Evolutionary conservation across 1,139 yeast genomes (phyloP).

Genomic region (Blastobotrys arbuscula): DNA sequence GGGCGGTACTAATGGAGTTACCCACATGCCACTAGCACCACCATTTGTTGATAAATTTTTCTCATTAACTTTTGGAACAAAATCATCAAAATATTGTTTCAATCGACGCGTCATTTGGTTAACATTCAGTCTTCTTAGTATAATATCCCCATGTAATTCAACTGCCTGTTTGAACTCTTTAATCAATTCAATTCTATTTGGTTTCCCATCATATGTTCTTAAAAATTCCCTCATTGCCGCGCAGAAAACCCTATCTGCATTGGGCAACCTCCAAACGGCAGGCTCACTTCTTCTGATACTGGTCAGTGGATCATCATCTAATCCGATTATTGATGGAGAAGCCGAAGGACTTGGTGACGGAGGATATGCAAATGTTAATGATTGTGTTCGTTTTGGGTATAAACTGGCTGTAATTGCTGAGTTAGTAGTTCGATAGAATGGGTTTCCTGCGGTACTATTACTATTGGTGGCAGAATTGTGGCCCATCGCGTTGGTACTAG

Average conservation of each 20-base stretch:
- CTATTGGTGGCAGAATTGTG: not conserved
- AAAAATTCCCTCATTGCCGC: conserved; percentile 2
- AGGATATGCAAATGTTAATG: conserved; percentile 1
- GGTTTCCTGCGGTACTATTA: conserved; percentile 2
- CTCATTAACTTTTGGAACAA: not conserved
- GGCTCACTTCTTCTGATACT: not conserved
- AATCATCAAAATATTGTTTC: conserved; percentile 2
- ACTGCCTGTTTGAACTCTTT: not conserved
- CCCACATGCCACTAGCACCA: not conserved
- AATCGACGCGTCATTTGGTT: conserved; percentile 4
- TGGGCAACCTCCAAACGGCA: conserved; percentile 4
- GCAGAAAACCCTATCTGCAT: conserved; percentile 3
- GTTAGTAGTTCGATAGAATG: conserved; percentile 2
- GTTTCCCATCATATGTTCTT: conserved; percentile 2
- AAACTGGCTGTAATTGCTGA: not conserved
- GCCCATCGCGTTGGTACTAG: not conserved
- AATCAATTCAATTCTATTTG: conserved; percentile 2
- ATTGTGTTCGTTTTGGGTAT: not conserved
- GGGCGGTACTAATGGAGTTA: conserved; percentile 2
- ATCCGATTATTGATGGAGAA: conserved; percentile 1
- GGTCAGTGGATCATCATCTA: not conserved
- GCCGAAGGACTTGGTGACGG: conserved; percentile 5
- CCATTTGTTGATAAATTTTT: not conserved
- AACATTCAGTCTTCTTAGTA: not conserved
- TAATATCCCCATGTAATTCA: not conserved